These are phyloP conservation scores for Fusarium luffae DNA, from an alignment of 2,329 filamentous ascomycete genomes.

Conservation along the genomic window DNA sequence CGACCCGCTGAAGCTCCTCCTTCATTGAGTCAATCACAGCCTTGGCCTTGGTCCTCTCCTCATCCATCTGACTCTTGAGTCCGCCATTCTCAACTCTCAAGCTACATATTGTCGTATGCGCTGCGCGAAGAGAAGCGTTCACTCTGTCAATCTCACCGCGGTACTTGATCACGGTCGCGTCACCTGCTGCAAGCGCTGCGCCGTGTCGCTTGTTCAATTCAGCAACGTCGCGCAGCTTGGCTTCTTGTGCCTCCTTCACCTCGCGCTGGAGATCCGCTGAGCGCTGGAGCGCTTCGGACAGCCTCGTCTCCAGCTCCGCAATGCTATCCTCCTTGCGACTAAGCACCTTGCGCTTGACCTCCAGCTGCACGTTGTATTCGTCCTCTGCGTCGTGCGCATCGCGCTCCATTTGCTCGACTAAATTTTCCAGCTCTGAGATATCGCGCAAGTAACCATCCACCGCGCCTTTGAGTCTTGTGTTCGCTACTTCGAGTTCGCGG, in stretches of 20 bases:
- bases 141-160: constrained; percentile 60
- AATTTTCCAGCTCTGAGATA: constrained; percentile 62
- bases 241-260: constrained; percentile 53
- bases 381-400: constrained; percentile 48
- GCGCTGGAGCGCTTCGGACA: constrained; percentile 55
- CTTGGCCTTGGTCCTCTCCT: constrained; percentile 55
- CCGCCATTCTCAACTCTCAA: constrained; percentile 60
- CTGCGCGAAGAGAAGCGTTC: constrained; percentile 57
- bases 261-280: constrained; percentile 54
- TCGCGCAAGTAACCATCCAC: constrained; percentile 65
- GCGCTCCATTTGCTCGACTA: constrained; percentile 62
- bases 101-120: constrained; percentile 58
- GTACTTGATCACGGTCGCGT: constrained; percentile 62
- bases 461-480: constrained; percentile 63
- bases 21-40: constrained; percentile 62
- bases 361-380: constrained; percentile 50
- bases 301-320: constrained; percentile 57
- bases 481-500: constrained; percentile 60
- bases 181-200: constrained; percentile 60
- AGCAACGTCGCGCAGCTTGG: constrained; percentile 48
- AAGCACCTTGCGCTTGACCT: constrained; percentile 50
- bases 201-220: constrained; percentile 57
- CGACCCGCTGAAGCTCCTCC: constrained; percentile 61
- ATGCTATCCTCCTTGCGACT: constrained; percentile 53
- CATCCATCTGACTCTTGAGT: constrained; percentile 51